These are phyloP conservation scores for Ogataea trehalophila DNA, from an alignment of 805 yeast genomes.

Conservation along the genomic window DNA sequence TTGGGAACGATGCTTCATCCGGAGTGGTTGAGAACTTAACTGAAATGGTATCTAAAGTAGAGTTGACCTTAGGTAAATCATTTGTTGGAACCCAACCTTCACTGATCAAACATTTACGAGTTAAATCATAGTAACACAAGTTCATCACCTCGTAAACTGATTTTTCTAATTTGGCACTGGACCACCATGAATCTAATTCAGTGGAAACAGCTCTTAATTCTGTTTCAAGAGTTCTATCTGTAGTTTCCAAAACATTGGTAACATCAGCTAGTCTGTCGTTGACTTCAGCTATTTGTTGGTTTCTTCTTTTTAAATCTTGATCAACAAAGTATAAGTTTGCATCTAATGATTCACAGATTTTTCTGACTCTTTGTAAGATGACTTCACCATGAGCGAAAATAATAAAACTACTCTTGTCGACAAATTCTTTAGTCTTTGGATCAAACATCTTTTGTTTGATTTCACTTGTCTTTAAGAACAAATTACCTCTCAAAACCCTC, in stretches of 20 bases:
- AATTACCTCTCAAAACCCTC: slow-evolving; percentile 91
- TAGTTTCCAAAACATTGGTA: slow-evolving; percentile 42
- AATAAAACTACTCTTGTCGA: slow-evolving; percentile 77
- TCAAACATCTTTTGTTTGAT: slow-evolving; percentile 68
- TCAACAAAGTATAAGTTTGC: slow-evolving; percentile 70
- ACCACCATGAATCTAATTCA: slow-evolving; percentile 60
- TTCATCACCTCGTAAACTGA: slow-evolving; percentile 56
- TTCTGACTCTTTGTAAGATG: slow-evolving; percentile 65
- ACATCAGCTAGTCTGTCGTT: slow-evolving; percentile 49
- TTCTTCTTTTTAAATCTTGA: slow-evolving; percentile 33
- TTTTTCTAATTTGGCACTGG: slow-evolving; percentile 48
- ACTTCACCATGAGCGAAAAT: slow-evolving; percentile 88
- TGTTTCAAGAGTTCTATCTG: slow-evolving; percentile 52
- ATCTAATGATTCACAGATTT: slow-evolving; percentile 86
- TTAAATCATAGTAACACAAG: slow-evolving; percentile 62
- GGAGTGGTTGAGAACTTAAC: slow-evolving; percentile 16
- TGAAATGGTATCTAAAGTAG: slow-evolving; percentile 38
- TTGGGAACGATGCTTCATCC: slow-evolving; percentile 27
- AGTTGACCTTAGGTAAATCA: slow-evolving; percentile 44
- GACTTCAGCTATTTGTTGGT: slow-evolving; percentile 36
- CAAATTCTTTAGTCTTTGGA: slow-evolving; percentile 46
- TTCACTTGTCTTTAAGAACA: slow-evolving; percentile 70
- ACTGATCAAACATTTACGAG: slow-evolving; percentile 60
- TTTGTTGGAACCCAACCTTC: slow-evolving; percentile 72
- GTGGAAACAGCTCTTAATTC: slow-evolving; percentile 61